Base-by-base conservation (phyloP, 2,329 filamentous ascomycete genomes). In the Tolypocladium tropicale region DNA sequence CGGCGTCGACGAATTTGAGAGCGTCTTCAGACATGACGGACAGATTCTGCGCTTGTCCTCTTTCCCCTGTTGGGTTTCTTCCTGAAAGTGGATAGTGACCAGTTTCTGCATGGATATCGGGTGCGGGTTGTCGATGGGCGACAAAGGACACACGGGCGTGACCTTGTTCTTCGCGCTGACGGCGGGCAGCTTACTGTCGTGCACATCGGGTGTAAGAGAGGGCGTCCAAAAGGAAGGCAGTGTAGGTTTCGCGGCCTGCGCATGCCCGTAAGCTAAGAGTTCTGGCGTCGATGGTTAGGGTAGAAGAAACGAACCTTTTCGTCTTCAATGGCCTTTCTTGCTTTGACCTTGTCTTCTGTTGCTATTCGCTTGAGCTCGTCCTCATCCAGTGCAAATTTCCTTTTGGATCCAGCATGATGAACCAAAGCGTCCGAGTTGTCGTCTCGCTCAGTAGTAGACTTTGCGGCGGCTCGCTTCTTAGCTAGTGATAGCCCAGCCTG, bases 171-270 rank as follows among this genome's bases (percentile, higher is more conserved):
- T 80, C 67, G 83, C 85, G n/a, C 72, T 72, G 41, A 81, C 73
- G 7, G 79, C 72, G 65, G 84, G 76, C 54, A 84, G 74, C 54
- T 78, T 74, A 52, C 77, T 68, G 54, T 70, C 64, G 51, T 70
- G 66, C 36, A 70, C 69, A 43, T 72, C 70, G 14, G 90, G 90
- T 0, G 89, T 95, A 56, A 93, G 81, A 0, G 88, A 89, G 0
- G 91, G 93, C 1, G 93, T 87, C 94, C 93, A 97, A 73, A 97
- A 97, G 0, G 90, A 95, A 0, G 90, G 89, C 0, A 96, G 74
- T 18, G 80, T 79, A 1, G 83, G 80, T 70, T 87, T 89, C 10
- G 80, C 76, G 3, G 83, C 80, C 66, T 84, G 71, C 21, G 63
- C n/a, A 39, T 51, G 53, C 16, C 64, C 33, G 43, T 61, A 55